Percentiles rank a stretch among this genome's conserved stretches.
Evolutionary conservation across 192 early-diverging fungal species (phyloP).

Genomic region (Backusella sp.): DNA sequence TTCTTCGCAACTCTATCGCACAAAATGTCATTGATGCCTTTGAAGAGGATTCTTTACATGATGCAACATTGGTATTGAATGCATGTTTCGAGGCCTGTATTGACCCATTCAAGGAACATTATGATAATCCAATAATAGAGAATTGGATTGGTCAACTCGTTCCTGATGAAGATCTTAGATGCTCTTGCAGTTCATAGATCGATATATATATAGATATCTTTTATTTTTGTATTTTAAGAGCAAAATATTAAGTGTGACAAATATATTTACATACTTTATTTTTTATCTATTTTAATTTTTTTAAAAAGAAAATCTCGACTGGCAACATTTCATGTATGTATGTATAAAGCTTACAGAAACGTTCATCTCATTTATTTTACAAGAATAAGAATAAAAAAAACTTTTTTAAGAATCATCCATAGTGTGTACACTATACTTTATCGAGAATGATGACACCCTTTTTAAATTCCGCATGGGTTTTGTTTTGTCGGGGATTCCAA

Average conservation of each 20-base stretch:
- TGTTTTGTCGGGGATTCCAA: neutral
- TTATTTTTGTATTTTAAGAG: neutral
- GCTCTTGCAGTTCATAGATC: conserved; percentile 13
- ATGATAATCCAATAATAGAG: conserved; percentile 17
- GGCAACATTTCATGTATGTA: too few species aligned
- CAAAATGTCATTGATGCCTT: conserved; percentile 59
- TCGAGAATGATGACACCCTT: too few species aligned
- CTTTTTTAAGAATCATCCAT: too few species aligned
- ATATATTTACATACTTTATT: too few species aligned
- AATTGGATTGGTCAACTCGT: conserved; percentile 28
- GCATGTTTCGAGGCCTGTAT: conserved; percentile 53
- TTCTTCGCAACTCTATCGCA: conserved; percentile 79
- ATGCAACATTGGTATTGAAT: conserved; percentile 39
- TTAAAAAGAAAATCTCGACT: too few species aligned
- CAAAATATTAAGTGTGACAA: too few species aligned
- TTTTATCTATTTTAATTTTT: too few species aligned
- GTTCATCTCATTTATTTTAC: too few species aligned
- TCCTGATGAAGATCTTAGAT: conserved; percentile 29
- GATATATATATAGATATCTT: neutral
- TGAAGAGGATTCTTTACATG: conserved; percentile 37
- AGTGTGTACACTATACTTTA: too few species aligned
- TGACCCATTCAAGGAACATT: conserved; percentile 51
- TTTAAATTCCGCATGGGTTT: too few species aligned
- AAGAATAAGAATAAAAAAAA: too few species aligned
- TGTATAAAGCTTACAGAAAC: too few species aligned